Base-by-base conservation (phyloP, 2,329 filamentous ascomycete species). In the Pseudonectria buxi region DNA sequence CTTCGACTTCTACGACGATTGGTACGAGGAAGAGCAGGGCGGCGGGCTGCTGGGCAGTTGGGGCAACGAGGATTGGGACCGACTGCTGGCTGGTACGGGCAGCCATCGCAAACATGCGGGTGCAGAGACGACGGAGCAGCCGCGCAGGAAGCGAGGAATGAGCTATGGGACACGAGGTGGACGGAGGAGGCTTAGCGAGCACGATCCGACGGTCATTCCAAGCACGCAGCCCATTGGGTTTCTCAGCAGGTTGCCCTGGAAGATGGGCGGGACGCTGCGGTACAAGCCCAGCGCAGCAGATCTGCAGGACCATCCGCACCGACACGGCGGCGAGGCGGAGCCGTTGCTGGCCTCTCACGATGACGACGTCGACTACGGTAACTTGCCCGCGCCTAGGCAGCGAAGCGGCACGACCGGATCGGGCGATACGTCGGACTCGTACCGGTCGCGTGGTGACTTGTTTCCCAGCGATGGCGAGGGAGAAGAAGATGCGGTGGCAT, bases 1-100 rank as follows among this genome's bases (percentile, higher is more conserved):
- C 53, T 96, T 96, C 57, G 90, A 95, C 60, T 96, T 96, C 59
- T 96, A 96, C 65, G 90, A 95, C 61, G 90, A 95, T 61, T 96
- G 90, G 90, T 87, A 95, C 42, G 70, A 74, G 36, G 73, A 76
- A 32, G 67, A 71, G 35, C 61, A 64, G 33, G 34, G 50, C 24
- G 73, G 78, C 26, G 74, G 80, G 1, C 59, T 90, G 31, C 65
- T 89, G 34, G 81, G 73, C 29, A 63, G 78, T 30, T 94, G 87
- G 85, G 81, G 82, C 26, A 80, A 67, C 48, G 88, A 94, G 52
- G 88, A 94, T 56, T 79, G 94, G 66, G 90, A 95, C 57, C 73
- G 86, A 33, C 63, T 95, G 44, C 65, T 95, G 33, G 85, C 82
- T 10, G 82, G 83, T 6, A 81, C 78, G 12, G 79, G 76, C 9